phyloP scores from a whole-genome alignment of 73 alveolate species.

The Paramecium octaurelia region DNA sequence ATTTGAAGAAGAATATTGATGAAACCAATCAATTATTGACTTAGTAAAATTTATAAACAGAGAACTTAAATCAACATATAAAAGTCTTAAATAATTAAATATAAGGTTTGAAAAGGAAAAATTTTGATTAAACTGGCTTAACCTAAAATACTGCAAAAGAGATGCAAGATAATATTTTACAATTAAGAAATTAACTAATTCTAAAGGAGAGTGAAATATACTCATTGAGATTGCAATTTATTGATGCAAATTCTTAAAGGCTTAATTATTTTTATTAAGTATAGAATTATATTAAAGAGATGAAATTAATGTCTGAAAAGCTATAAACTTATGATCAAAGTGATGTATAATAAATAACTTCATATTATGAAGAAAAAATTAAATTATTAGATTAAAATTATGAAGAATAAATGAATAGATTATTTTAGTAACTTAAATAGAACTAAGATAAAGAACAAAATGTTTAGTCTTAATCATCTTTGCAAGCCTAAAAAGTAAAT shows the following conservation, averaged over 20 bases:
- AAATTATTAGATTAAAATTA: neutral
- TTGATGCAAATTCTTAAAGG: neutral
- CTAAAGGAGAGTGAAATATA: neutral
- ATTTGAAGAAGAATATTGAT: neutral
- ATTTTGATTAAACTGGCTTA: neutral
- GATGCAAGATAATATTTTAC: neutral
- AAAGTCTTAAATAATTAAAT: neutral
- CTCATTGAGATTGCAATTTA: neutral
- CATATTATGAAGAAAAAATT: neutral
- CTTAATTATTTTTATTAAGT: neutral
- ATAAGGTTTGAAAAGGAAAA: neutral
- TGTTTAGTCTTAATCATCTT: neutral
- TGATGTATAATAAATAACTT: neutral
- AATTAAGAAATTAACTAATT: neutral
- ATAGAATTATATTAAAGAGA: neutral
- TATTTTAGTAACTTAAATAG: neutral
- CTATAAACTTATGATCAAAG: neutral
- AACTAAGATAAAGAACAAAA: neutral
- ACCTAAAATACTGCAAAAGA: neutral
- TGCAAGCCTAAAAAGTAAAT: neutral
- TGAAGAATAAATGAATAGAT: neutral
- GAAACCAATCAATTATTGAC: neutral
- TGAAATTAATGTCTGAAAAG: neutral
- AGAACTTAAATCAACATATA: neutral
- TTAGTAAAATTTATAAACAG: neutral